A percentile compares a stretch with the other conserved stretches of the same genome.
These are phyloP conservation scores for Cutaneotrichosporon mucoides DNA, from an alignment of 1,284 basidiomycete genomes.

Conservation along the genomic window DNA sequence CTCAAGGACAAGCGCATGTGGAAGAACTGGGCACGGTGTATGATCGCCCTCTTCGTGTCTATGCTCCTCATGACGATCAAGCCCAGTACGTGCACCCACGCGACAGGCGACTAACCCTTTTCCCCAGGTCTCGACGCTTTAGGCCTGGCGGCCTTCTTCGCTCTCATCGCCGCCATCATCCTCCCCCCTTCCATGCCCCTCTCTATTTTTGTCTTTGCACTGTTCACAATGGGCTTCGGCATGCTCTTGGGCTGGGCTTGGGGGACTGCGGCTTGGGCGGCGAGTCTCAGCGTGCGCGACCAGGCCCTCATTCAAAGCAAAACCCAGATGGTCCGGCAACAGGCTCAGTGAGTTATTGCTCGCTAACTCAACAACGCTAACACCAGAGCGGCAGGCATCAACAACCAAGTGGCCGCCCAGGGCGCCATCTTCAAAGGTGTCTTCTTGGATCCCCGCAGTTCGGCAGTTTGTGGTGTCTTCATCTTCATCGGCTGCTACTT, in stretches of 20 bases:
- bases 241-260: slow-evolving; percentile 70
- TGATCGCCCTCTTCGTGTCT: slow-evolving; percentile 34
- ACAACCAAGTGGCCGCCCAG: slow-evolving; percentile 36
- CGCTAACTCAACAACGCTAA: background rate
- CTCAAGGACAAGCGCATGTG: slow-evolving; percentile 32
- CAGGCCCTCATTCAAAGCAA: slow-evolving; percentile 46
- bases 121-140: background rate
- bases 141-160: slow-evolving; percentile 29
- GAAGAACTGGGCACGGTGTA: slow-evolving; percentile 42
- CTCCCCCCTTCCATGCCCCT: slow-evolving; percentile 44
- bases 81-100: slow-evolving; percentile 15
- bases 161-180: slow-evolving; percentile 36
- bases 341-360: background rate
- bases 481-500: slow-evolving; percentile 63
- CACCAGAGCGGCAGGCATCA: background rate
- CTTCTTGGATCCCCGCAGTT: slow-evolving; percentile 62
- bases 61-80: slow-evolving; percentile 36
- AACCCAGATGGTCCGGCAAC: background rate
- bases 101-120: too few species aligned
- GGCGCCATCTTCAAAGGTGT: slow-evolving; percentile 59
- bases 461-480: slow-evolving; percentile 63
- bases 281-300: slow-evolving; percentile 58
- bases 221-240: slow-evolving; percentile 57
- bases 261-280: slow-evolving; percentile 66
- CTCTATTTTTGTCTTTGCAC: slow-evolving; percentile 45